Percentiles rank a stretch among this genome's conserved stretches.
Evolutionary conservation across 2,329 filamentous ascomycete species (phyloP).

Genomic region (Fusarium musae): DNA sequence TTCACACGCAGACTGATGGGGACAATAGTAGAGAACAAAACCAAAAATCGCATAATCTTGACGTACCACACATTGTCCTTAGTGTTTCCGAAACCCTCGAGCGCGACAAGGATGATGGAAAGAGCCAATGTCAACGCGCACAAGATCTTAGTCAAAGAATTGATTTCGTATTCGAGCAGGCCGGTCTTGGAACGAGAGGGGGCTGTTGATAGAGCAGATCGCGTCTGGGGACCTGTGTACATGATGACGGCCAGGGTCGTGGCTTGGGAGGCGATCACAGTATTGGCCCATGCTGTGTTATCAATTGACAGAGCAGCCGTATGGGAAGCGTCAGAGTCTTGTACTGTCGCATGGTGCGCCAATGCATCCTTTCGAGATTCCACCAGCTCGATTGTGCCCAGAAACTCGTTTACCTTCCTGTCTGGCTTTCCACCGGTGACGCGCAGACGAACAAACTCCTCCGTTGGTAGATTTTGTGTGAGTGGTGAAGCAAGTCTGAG

Average conservation of each 20-base stretch:
- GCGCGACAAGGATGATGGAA: conserved; percentile 86
- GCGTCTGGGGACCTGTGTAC: conserved; percentile 94
- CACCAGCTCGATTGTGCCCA: conserved; percentile 84
- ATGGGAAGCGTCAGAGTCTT: conserved; percentile 54
- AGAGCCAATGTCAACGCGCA: conserved; percentile 88
- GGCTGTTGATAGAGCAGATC: conserved; percentile 92
- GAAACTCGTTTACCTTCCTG: conserved; percentile 92
- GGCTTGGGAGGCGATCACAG: conserved; percentile 92
- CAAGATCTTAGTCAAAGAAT: conserved; percentile 94
- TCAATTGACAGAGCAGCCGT: conserved; percentile 88
- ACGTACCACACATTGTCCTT: conserved; percentile 85
- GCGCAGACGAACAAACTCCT: conserved; percentile 75
- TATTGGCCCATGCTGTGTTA: conserved; percentile 99
- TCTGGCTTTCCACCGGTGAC: conserved; percentile 91
- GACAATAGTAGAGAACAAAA: conserved; percentile 98
- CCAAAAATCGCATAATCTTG: conserved; percentile 97
- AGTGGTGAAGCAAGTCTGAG: conserved; percentile 86
- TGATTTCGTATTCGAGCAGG: conserved; percentile 94
- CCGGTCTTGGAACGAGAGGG: conserved; percentile 94
- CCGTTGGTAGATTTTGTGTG: conserved; percentile 79
- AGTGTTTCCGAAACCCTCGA: conserved; percentile 81
- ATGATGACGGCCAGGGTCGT: conserved; percentile 89
- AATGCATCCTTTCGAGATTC: conserved; percentile 63
- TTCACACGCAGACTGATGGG: conserved; percentile 97
- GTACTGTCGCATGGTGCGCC: conserved; percentile 52